Conservation (phyloP, 2,329 filamentous ascomycete genomes). For the Drechslera avenae region DNA sequence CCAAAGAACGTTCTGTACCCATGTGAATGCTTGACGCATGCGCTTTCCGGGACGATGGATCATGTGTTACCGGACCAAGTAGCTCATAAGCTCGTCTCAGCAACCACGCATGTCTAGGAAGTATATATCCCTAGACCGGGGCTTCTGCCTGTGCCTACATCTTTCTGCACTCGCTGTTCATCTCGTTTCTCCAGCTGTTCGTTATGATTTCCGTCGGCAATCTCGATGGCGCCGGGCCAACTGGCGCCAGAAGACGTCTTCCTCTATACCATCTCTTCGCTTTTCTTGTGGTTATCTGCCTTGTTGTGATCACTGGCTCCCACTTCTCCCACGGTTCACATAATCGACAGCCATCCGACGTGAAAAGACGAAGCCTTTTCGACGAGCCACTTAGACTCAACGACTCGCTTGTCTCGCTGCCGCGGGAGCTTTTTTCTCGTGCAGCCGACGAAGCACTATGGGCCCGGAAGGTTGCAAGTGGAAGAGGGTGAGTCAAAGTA, state of each 20-base stretch:
- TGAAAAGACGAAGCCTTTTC: conserved; percentile 6
- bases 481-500: conserved; percentile 10
- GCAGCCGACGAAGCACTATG: conserved; percentile 7
- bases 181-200: conserved; percentile 7
- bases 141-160: conserved; percentile 5
- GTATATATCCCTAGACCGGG: conserved; percentile 11
- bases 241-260: conserved; percentile 6
- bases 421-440: conserved; percentile 1
- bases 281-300: conserved; percentile 11
- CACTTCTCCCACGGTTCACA: conserved; percentile 6
- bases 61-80: conserved; percentile 5
- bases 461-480: conserved; percentile 7
- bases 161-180: conserved; percentile 10
- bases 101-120: conserved; percentile 5
- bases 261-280: conserved; percentile 11
- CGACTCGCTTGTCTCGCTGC: conserved; percentile 8
- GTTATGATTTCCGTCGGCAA: conserved; percentile 7
- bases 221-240: conserved; percentile 6
- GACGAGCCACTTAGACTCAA: conserved; percentile 5
- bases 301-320: conserved; percentile 10
- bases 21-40: conserved; percentile 9
- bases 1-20: conserved; percentile 8
- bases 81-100: conserved; percentile 7
- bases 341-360: conserved; percentile 2
- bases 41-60: conserved; percentile 8